These are phyloP conservation scores for Melaleuca alternifolia DNA, from an alignment of 345 rosid species.

Conservation along the genomic window DNA sequence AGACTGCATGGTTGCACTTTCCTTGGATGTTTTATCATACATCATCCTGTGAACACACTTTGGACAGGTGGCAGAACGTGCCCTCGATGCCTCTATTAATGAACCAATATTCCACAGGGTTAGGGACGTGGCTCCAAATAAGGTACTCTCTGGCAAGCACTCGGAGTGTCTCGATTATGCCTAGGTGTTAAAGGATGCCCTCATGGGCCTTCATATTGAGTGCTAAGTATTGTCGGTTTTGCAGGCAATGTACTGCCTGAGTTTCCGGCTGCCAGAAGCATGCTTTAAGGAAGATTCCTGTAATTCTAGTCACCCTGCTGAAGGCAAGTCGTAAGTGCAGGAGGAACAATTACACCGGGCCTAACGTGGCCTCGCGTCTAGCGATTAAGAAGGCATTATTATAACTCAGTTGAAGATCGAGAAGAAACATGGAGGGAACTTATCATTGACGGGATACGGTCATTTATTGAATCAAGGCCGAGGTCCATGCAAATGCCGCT, in stretches of 20 bases:
- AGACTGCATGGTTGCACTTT: not conserved
- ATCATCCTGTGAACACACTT: not conserved
- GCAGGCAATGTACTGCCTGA: slow-evolving; percentile 97
- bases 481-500: not conserved
- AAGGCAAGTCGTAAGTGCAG: not conserved
- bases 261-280: slow-evolving; percentile 80
- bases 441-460: rapidly evolving
- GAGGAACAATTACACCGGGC: not conserved
- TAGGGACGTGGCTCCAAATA: slow-evolving; percentile 98
- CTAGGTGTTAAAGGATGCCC: not conserved
- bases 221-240: not conserved
- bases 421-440: not conserved
- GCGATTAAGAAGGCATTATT: not conserved
- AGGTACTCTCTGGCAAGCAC: slow-evolving; percentile 28
- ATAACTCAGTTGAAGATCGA: not conserved
- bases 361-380: not conserved
- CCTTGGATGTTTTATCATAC: not conserved
- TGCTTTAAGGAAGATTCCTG: slow-evolving; percentile 37
- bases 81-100: slow-evolving; percentile 43
- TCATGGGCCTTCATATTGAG: not conserved
- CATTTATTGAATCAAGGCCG: not conserved
- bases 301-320: not conserved
- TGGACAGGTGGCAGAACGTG: slow-evolving; percentile 59
- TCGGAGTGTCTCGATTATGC: not conserved
- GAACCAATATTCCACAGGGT: slow-evolving; percentile 68